Base-by-base conservation (phyloP, 2,329 filamentous ascomycete genomes). In the Hymenotorrendiella dingleyae region DNA sequence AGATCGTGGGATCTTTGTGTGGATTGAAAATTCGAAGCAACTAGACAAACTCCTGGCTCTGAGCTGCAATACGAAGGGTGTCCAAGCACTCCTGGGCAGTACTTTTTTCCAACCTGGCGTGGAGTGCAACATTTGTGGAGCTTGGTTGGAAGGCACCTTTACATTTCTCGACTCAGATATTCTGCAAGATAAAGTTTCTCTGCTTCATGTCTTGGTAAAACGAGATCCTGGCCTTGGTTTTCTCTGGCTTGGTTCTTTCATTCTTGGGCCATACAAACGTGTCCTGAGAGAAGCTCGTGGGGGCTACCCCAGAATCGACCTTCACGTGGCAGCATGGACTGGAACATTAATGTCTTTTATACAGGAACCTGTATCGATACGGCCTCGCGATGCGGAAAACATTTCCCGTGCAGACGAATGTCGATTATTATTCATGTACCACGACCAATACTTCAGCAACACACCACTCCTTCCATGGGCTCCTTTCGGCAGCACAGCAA, bases 311-410 rank as follows among this genome's bases (percentile, higher is more conserved):
- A 47, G 45, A 48, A 45, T 54, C 17, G 46, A 54, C 22, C 49
- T 55, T 38, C 11, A 49, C 41, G 43, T 43, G 17, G 51, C 45
- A 42, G 51, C 51, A 29, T 55, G 49, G 53, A 55, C 53, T 9
- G 49, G 53, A 41, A 55, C 53, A 23, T 38, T 49, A 11, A 48
- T 52, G 38, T 55, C 53, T 43, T 54, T 54, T 37, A 51, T 54
- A 41, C 50, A 55, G 44, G 45, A 52, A 33, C 48, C 50, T 40
- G 45, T 54, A 5, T 46, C 43, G 36, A 40, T n/a, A 36, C 20
- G 42, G 10, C 34, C 20, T 32, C 22, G 29, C 30, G 42, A 26
- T 17, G 29, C 20, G 44, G 40, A 50, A 36, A 46, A 45, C 26
- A 50, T 51, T 28, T 47, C 47, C 17, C 43, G 51, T 28, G 49